Conservation (phyloP, 2,329 filamentous ascomycete genomes). For the Botrytis porri region DNA sequence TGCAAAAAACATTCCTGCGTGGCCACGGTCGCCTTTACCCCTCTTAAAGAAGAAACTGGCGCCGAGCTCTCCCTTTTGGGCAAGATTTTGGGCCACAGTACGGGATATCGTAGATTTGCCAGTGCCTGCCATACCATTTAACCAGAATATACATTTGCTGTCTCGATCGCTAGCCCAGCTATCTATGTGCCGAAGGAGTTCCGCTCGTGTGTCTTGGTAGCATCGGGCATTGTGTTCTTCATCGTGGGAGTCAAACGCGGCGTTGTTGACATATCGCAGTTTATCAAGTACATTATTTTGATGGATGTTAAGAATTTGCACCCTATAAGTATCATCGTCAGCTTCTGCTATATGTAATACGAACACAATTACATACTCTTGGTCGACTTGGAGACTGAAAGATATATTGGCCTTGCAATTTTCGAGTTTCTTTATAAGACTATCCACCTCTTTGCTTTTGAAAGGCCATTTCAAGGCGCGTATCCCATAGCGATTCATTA, state of each 20-base stretch:
- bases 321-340: not conserved
- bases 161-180: too few species aligned
- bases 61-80: conserved; percentile 27
- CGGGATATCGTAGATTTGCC: conserved; percentile 41
- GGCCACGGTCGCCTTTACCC: conserved; percentile 30
- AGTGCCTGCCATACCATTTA: conserved; percentile 41
- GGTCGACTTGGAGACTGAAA: conserved; percentile 39
- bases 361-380: conserved; percentile 34
- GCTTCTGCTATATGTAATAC: conserved; percentile 20
- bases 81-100: conserved; percentile 35
- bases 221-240: too few species aligned
- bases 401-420: conserved; percentile 35
- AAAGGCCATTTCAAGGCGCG: conserved; percentile 36
- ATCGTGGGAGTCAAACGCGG: too few species aligned
- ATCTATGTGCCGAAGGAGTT: too few species aligned
- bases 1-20: conserved; percentile 37
- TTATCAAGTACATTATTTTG: too few species aligned
- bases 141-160: conserved; percentile 35
- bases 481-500: conserved; percentile 37
- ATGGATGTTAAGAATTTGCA: too few species aligned
- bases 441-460: conserved; percentile 38
- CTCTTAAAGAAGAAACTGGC: conserved; percentile 38
- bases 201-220: too few species aligned
- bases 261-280: too few species aligned
- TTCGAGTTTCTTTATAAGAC: conserved; percentile 35